Base-by-base conservation (phyloP, 2,329 filamentous ascomycete species). In the Alternaria burnsii region DNA sequence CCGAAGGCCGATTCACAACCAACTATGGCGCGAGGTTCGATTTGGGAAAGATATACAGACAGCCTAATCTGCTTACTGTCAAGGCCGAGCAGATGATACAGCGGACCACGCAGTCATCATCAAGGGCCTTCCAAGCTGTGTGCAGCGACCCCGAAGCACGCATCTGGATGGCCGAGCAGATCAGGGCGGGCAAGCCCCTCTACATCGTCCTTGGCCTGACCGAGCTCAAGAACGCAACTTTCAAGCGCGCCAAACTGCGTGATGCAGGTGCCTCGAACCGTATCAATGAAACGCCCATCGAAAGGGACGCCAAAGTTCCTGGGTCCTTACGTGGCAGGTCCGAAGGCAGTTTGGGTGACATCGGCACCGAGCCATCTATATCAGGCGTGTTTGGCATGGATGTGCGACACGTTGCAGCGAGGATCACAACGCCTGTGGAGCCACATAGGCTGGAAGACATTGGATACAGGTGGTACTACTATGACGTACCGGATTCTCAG, bases 11-110 rank as follows among this genome's bases (percentile, higher is more conserved):
- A 36, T 78, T 78, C 69, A 73, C 75, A 61, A 70, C 72, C 58
- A 78, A 76, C 59, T 78, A 78, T 66, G 76, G 76, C 62, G 74
- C 75, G 61, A 77, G 76, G 53, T 78, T 77, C 65, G 76, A 78
- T 47, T 68, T 78, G 1, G 76, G 76, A 9, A 66, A 71, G 36
- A 70, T 78, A 62, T 78, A 74, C 69, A 66, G 76, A 28, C 75
- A 78, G 67, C 75, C 76, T 10, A 76, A 78, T 32, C 66, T 78
- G 48, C 67, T 78, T 24, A 77, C 70, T 3, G 76, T 78, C 44
- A 67, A 60, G 41, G 75, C 75, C 2, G 75, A 78, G 65, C 75
- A 78, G 62, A 78, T 78, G 75, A 73, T 78, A 26, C 76, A 78
- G 55, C 73, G 76, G 18, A 73, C 69, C 3, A 74, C 67, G 55